Evolutionary conservation across 2,329 filamentous ascomycete species (phyloP).

Genomic region (Rutstroemia sydowiana): DNA sequence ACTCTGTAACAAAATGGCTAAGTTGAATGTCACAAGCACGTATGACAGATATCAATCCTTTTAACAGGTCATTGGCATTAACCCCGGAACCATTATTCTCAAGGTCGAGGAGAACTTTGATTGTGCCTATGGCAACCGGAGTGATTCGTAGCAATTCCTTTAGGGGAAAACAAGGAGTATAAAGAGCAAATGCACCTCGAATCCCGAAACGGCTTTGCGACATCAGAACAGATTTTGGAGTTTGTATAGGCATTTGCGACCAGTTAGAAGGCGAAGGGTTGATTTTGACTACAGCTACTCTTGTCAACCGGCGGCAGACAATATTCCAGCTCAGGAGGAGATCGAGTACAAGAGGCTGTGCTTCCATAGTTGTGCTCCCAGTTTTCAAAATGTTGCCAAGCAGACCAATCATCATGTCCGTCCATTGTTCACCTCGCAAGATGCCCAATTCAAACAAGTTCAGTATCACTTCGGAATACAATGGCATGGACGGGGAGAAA

Average conservation of each 20-base stretch:
- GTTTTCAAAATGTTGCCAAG: slow-evolving; percentile 15
- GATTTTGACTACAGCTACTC: neutral
- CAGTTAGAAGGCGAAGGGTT: slow-evolving; percentile 18
- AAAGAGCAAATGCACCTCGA: slow-evolving; percentile 15
- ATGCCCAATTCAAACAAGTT: slow-evolving; percentile 22
- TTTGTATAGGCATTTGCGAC: slow-evolving; percentile 16
- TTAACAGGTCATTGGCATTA: neutral
- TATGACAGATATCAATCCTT: neutral
- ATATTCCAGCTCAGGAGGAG: slow-evolving; percentile 29
- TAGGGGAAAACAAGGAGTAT: slow-evolving; percentile 17
- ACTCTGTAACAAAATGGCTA: neutral
- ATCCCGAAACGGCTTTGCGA: slow-evolving; percentile 18
- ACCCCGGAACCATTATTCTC: neutral
- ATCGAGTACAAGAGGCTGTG: slow-evolving; percentile 17
- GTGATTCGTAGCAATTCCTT: slow-evolving; percentile 15
- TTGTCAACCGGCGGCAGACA: slow-evolving; percentile 18
- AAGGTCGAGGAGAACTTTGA: slow-evolving; percentile 19
- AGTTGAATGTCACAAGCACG: neutral
- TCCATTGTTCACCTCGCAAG: slow-evolving; percentile 23
- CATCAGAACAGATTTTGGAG: neutral
- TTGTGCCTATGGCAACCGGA: slow-evolving; percentile 23
- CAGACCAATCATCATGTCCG: slow-evolving; percentile 20
- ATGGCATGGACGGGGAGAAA: slow-evolving; percentile 20
- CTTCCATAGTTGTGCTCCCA: slow-evolving; percentile 6
- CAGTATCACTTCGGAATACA: slow-evolving; percentile 23